Evolutionary conservation across 495 filamentous ascomycete species (phyloP).

Genomic region (Neurospora sp.): DNA sequence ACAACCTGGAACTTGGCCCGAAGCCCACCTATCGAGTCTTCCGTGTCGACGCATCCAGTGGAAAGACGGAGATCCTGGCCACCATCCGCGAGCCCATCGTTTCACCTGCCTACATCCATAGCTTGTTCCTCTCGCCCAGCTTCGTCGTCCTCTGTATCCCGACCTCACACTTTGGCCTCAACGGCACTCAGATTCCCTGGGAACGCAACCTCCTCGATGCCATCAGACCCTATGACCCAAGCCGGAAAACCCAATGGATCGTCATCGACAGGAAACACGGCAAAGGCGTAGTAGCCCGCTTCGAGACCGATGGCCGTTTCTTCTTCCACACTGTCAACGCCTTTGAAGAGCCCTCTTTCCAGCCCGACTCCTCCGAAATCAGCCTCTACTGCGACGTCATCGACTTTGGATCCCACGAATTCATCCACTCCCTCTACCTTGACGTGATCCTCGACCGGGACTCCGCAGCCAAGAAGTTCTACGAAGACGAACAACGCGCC

Average conservation of each 20-base stretch:
- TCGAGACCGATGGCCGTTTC: conserved; percentile 54
- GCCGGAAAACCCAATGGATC: conserved; percentile 51
- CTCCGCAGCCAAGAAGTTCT: conserved; percentile 15
- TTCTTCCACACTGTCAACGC: conserved; percentile 70
- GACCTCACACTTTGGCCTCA: conserved; percentile 37
- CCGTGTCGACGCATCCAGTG: conserved; percentile 45
- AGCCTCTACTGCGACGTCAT: conserved; percentile 48
- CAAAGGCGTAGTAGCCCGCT: conserved; percentile 48
- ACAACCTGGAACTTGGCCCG: conserved; percentile 48
- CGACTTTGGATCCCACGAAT: conserved; percentile 44
- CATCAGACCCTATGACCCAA: conserved; percentile 42
- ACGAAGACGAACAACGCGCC: conserved; percentile 22
- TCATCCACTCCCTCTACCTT: conserved; percentile 47
- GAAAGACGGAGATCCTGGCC: conserved; percentile 59
- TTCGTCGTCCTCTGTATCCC: conserved; percentile 58
- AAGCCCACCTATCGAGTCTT: conserved; percentile 53
- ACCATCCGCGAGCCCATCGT: conserved; percentile 41
- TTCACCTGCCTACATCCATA: conserved; percentile 59
- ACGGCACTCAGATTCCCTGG: conserved; percentile 43
- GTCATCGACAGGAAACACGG: conserved; percentile 49
- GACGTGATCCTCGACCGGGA: conserved; percentile 44
- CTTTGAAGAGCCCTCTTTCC: conserved; percentile 38
- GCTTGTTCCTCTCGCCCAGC: conserved; percentile 54
- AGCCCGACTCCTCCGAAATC: not conserved
- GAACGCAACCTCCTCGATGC: conserved; percentile 48